Conservation (phyloP, 495 filamentous ascomycete genomes). For the Aspergillus saccharolyticus region DNA sequence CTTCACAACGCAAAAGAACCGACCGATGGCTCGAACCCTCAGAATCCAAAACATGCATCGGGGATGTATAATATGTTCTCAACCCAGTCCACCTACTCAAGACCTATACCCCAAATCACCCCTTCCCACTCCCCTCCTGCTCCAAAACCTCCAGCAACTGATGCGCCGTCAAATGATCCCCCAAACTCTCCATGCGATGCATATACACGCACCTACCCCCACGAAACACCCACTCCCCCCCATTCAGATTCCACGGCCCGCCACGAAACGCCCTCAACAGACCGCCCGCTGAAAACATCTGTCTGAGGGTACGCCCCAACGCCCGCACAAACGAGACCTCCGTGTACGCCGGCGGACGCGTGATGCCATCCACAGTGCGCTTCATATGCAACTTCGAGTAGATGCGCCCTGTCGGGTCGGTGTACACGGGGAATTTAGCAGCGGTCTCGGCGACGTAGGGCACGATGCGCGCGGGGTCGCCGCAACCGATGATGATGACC, state of each 20-base stretch:
- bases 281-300: slow-evolving; percentile 14
- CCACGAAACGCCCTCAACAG: slow-evolving; percentile 9
- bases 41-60: too few relatives aligned
- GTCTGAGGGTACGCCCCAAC: slow-evolving; percentile 13
- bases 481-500: slow-evolving; percentile 27
- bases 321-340: slow-evolving; percentile 10
- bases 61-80: too few relatives aligned
- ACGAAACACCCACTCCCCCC: slow-evolving; percentile 25
- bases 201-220: slow-evolving; percentile 16
- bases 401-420: slow-evolving; percentile 17
- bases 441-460: slow-evolving; percentile 22
- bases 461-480: slow-evolving; percentile 17
- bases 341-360: slow-evolving; percentile 16
- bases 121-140: background rate
- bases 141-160: slow-evolving; percentile 19
- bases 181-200: slow-evolving; percentile 22
- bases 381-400: slow-evolving; percentile 25
- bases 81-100: background rate
- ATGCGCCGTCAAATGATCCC: slow-evolving; percentile 26
- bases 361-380: slow-evolving; percentile 13
- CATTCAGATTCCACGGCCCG: slow-evolving; percentile 18
- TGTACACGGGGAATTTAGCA: slow-evolving; percentile 20
- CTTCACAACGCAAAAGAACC: too few relatives aligned
- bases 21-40: too few relatives aligned
- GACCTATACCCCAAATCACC: background rate